Conservation (phyloP, 1,284 basidiomycete genomes). For the Malassezia equina region DNA sequence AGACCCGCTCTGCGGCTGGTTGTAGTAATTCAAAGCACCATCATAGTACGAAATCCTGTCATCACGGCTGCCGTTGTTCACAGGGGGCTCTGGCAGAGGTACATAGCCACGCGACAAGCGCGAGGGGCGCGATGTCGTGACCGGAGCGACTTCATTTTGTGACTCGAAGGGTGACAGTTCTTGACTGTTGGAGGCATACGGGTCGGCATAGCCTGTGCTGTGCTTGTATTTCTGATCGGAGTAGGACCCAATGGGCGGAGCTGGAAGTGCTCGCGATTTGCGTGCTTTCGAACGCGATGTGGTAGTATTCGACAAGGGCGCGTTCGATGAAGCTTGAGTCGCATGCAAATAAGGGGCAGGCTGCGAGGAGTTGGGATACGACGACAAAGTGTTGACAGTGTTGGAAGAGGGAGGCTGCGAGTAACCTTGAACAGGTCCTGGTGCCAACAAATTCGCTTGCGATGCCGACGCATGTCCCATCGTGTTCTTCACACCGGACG, state of each 20-base stretch:
- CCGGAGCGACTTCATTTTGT: not conserved
- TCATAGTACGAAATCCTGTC: not conserved
- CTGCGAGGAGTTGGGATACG: not conserved
- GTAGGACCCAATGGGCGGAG: not conserved
- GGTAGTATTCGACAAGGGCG: not conserved
- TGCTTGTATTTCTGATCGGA: not conserved
- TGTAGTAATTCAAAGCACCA: not conserved
- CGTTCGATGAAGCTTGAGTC: not conserved
- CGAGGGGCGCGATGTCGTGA: no score
- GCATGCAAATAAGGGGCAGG: not conserved
- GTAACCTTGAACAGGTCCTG: not conserved
- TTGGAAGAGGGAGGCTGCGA: not conserved
- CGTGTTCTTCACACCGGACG: not conserved
- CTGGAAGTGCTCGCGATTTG: not conserved
- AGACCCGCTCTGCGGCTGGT: not conserved
- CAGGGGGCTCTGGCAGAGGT: slow-evolving; percentile 7
- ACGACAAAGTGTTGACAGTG: not conserved
- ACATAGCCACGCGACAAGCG: slow-evolving; percentile 10
- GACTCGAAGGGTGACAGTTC: slow-evolving; percentile 6
- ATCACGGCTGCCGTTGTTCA: not conserved
- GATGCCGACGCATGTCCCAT: not conserved
- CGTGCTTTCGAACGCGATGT: not conserved
- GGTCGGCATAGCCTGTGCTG: not conserved
- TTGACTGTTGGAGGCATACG: not conserved
- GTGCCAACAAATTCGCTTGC: not conserved